phyloP scores from a whole-genome alignment of 139 green algal species.

The Limnomonas spitsbergensis region DNA sequence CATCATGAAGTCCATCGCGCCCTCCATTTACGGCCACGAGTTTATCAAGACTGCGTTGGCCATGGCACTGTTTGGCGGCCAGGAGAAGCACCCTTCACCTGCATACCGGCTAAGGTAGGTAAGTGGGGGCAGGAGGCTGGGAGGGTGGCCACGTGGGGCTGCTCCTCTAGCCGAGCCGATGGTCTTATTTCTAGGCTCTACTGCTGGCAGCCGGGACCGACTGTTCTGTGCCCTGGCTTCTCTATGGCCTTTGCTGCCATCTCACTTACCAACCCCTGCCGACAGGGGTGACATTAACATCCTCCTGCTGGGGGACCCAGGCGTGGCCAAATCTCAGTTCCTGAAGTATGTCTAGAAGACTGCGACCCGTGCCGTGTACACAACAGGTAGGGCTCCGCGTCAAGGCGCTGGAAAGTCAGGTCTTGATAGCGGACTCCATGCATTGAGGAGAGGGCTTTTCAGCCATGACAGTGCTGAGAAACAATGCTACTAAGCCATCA shows the following conservation, averaged over 20 bases:
- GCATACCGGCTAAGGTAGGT: constrained; percentile 52
- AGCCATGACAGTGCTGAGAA: no score
- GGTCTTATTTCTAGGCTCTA: no score
- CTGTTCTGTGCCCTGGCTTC: no score
- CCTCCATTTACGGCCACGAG: constrained; percentile 96
- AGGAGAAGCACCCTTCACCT: constrained; percentile 69
- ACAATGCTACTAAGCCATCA: no score
- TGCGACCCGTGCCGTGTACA: constrained; percentile 89
- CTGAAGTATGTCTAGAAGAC: constrained; percentile 98
- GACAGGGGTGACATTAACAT: constrained; percentile 94
- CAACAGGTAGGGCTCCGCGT: constrained; percentile 71
- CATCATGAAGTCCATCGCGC: constrained; percentile 94
- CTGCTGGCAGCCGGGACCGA: no score
- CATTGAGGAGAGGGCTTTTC: no score
- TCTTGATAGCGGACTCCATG: no score
- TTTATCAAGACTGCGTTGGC: constrained; percentile 95
- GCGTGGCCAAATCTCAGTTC: constrained; percentile 95
- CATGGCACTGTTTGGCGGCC: constrained; percentile 91
- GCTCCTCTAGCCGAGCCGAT: no score
- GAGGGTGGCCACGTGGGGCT: no score
- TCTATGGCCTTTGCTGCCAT: background rate
- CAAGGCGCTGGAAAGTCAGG: no score
- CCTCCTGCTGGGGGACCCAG: constrained; percentile 95
- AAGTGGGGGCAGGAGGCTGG: constrained; percentile 1
- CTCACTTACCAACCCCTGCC: background rate